These are phyloP conservation scores for Sugiyamaella neomexicana DNA, from an alignment of 1,139 yeast species.

Conservation along the genomic window DNA sequence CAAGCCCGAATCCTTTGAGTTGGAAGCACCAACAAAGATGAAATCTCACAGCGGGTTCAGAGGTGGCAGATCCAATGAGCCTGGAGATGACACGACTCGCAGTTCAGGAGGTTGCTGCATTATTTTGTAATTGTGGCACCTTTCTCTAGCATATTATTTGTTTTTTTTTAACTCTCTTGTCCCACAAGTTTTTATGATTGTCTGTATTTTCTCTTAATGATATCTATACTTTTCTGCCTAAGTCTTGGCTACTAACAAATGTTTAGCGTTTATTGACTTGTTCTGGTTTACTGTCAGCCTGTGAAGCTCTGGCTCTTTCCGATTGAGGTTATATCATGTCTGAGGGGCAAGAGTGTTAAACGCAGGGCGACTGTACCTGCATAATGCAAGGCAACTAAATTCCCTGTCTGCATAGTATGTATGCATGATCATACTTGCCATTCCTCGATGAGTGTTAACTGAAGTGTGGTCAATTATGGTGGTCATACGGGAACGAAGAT, in stretches of 20 bases:
- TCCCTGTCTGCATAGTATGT: too few species aligned
- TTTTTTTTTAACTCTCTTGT: background rate
- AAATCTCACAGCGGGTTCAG: conserved; percentile 22
- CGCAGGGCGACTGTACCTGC: too few species aligned
- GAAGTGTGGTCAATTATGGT: too few species aligned
- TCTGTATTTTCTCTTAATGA: background rate
- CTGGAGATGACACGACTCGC: conserved; percentile 18
- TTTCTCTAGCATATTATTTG: conserved; percentile 2
- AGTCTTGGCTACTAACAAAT: background rate
- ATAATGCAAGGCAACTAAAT: too few species aligned
- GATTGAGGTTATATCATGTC: too few species aligned
- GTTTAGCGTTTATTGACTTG: too few species aligned
- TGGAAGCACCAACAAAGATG: conserved; percentile 26
- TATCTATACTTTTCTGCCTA: background rate
- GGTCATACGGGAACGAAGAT: too few species aligned
- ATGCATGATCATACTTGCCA: too few species aligned
- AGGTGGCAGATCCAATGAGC: conserved; percentile 17
- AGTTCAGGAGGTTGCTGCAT: conserved; percentile 29
- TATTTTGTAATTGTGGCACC: conserved; percentile 19
- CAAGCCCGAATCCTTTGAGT: conserved; percentile 35
- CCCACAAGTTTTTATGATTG: background rate
- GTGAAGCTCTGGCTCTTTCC: too few species aligned
- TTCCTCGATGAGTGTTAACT: too few species aligned
- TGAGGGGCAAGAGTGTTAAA: too few species aligned
- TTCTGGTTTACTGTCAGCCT: too few species aligned